phyloP scores from a whole-genome alignment of 2,329 filamentous ascomycete genomes.

The Thelonectria blattea region DNA sequence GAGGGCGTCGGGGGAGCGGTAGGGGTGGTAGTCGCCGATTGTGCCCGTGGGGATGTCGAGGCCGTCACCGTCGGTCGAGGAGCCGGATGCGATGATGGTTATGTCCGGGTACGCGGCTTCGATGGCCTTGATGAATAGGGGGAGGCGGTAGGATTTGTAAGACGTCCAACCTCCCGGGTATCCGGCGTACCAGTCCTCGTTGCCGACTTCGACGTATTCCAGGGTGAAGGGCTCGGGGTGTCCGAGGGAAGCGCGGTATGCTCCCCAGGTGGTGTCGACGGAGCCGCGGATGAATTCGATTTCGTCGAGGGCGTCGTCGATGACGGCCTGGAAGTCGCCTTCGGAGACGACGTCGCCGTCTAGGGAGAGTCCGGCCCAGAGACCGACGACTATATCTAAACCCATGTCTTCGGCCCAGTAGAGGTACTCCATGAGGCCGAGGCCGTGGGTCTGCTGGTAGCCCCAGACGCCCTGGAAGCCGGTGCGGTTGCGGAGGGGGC shows the following conservation, averaged over 20 bases:
- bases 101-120: slow-evolving; percentile 61
- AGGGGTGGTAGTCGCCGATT: slow-evolving; percentile 59
- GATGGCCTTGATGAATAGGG: slow-evolving; percentile 65
- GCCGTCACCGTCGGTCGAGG: slow-evolving; percentile 47
- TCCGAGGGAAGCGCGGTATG: slow-evolving; percentile 62
- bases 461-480: slow-evolving; percentile 64
- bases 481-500: slow-evolving; percentile 59
- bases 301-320: slow-evolving; percentile 66
- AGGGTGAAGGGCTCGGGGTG: slow-evolving; percentile 67
- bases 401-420: slow-evolving; percentile 65
- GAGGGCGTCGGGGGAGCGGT: slow-evolving; percentile 57
- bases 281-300: slow-evolving; percentile 68
- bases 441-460: slow-evolving; percentile 66
- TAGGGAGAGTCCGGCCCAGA: slow-evolving; percentile 64
- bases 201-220: slow-evolving; percentile 69
- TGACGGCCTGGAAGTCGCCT: slow-evolving; percentile 58
- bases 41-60: slow-evolving; percentile 49
- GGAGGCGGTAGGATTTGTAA: slow-evolving; percentile 62
- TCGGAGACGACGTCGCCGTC: slow-evolving; percentile 58
- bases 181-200: slow-evolving; percentile 68
- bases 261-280: slow-evolving; percentile 60
- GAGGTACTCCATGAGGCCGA: slow-evolving; percentile 68
- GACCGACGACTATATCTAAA: slow-evolving; percentile 62
- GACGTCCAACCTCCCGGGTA: slow-evolving; percentile 54
- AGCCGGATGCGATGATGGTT: slow-evolving; percentile 58